Base-by-base conservation (phyloP, 78 protist species). In the Isochrysis galbana region DNA sequence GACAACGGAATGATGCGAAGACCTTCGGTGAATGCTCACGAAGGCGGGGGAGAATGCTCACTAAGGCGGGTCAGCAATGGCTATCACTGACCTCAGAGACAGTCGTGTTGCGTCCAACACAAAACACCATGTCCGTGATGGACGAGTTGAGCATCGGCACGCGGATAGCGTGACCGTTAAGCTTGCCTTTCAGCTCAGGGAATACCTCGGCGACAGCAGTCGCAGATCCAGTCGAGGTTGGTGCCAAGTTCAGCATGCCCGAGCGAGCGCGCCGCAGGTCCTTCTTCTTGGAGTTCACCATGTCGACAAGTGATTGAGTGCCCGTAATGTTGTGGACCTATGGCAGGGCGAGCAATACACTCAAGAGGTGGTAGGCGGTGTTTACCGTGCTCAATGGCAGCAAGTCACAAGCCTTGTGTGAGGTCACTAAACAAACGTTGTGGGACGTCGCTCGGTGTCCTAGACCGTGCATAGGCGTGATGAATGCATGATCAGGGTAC, bases 181-280 rank as follows among this genome's bases (percentile, higher is more conserved):
- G 92, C 92, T 90, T 90, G 44, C 92, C 92, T 69, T 72, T 90
- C 48, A 90, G 92, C 92, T 90, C 92, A 0, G 92, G 87, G 54
- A 84, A 10, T 41, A 47, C 72, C 86, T 72, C 92, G 38, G 72
- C 72, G 5, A 90, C 80, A 36, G 92, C 92, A 2, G 55, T 90
- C 11, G 92, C 92, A 17, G 70, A 45, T 38, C 92, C 92, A 36
- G 92, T 90, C 36, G 92, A 26, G 22, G 92, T 90, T 4, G 92
- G 92, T 10, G 38, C 10, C 38, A 90, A 32, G 87, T 69, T 72
- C 87, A 41, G 26, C 39, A 90, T 32, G n/a, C 55, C 61, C 23
- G 46, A 19, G 46, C 92, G 82, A 19, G 82, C 78, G 82, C 80
- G 91, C 44, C 74, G 90, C 42, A 26, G 90, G 41, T 32, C 67